These are phyloP conservation scores for Durio zibethinus DNA, from an alignment of 345 rosid genomes.

Conservation along the genomic window DNA sequence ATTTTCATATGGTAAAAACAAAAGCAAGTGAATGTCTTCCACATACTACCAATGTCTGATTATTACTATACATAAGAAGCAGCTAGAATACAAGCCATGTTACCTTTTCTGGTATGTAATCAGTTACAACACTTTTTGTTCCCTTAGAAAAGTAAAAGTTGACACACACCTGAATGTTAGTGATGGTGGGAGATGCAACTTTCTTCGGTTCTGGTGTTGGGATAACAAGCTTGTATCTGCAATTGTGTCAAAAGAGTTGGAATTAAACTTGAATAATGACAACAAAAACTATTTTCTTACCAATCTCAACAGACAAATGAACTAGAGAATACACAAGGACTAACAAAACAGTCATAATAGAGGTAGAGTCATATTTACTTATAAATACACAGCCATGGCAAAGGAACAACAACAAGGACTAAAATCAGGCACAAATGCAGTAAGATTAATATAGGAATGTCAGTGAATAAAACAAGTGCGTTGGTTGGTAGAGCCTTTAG, in stretches of 20 bases:
- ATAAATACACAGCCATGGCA: neutral
- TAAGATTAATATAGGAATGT: neutral
- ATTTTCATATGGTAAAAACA: neutral
- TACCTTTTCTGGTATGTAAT: neutral
- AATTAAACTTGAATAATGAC: neutral
- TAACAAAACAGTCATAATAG: neutral
- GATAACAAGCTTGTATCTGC: conserved; percentile 86
- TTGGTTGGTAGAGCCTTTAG: neutral
- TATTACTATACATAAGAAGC: neutral
- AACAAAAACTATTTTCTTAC: neutral
- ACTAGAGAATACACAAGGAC: neutral
- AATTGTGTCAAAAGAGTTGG: conserved; percentile 21
- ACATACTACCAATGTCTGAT: neutral
- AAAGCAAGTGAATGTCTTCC: neutral
- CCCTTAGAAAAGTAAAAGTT: conserved; percentile 1
- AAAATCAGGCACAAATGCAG: neutral
- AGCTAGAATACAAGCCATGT: neutral
- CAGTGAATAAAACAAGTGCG: neutral
- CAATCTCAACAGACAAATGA: conserved; percentile 12
- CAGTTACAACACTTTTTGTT: neutral
- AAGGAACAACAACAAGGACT: neutral
- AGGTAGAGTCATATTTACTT: neutral
- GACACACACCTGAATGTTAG: conserved; percentile 75
- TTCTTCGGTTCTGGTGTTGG: conserved; percentile 77
- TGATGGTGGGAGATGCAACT: conserved; percentile 69